A percentile compares a stretch with the other conserved stretches of the same genome.
Evolutionary conservation across 2,329 filamentous ascomycete species (phyloP).

Genomic region (Diaporthe helianthi): DNA sequence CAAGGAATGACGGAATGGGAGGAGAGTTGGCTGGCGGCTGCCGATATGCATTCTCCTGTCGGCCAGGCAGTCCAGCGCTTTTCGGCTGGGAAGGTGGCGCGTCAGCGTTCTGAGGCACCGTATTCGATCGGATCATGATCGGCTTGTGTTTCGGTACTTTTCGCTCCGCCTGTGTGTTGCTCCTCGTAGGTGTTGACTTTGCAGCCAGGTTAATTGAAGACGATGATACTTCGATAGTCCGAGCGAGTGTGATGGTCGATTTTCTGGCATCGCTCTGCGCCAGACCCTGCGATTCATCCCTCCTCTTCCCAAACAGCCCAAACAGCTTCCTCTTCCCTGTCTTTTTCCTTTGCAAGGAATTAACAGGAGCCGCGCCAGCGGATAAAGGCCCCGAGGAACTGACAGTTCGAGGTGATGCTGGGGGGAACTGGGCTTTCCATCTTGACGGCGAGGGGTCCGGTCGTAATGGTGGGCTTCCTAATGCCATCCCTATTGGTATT

Average conservation of each 20-base stretch:
- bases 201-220: slow-evolving; percentile 24
- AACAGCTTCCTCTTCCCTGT: slow-evolving; percentile 67
- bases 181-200: slow-evolving; percentile 42
- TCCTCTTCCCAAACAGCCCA: slow-evolving; percentile 55
- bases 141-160: slow-evolving; percentile 51
- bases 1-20: slow-evolving; percentile 56
- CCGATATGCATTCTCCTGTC: slow-evolving; percentile 18
- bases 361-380: slow-evolving; percentile 3
- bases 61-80: slow-evolving; percentile 26
- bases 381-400: slow-evolving; percentile 30
- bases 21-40: slow-evolving; percentile 22
- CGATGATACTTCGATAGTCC: slow-evolving; percentile 7
- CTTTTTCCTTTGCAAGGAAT: slow-evolving; percentile 52
- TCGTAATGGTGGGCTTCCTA: slow-evolving; percentile 70
- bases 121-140: slow-evolving; percentile 51
- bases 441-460: slow-evolving; percentile 40
- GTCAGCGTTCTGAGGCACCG: slow-evolving; percentile 43
- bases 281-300: slow-evolving; percentile 40
- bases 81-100: slow-evolving; percentile 27
- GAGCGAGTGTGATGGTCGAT: slow-evolving; percentile 34
- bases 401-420: slow-evolving; percentile 34
- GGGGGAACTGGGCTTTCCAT: slow-evolving; percentile 39
- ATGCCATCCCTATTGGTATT: slow-evolving; percentile 73
- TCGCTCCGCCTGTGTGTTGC: slow-evolving; percentile 45
- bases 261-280: slow-evolving; percentile 37